Evolutionary conservation across 2,329 filamentous ascomycete genomes (phyloP).

Genomic region (Xylariomycetidae sp.): DNA sequence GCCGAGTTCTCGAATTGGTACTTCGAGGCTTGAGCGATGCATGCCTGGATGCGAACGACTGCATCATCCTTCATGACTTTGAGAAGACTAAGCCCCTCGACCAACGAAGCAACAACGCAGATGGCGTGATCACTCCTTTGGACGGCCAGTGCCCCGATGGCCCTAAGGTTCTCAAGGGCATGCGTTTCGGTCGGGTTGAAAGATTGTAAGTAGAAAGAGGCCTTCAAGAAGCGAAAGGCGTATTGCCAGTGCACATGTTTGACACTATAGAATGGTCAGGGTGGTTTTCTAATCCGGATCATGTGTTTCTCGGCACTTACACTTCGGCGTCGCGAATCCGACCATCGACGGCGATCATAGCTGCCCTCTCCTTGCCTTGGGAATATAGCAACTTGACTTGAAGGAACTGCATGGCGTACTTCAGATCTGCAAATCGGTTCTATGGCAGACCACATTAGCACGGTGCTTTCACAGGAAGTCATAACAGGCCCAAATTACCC

Average conservation of each 20-base stretch:
- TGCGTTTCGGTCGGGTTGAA: slow-evolving; percentile 55
- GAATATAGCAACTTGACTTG: slow-evolving; percentile 61
- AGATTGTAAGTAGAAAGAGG: slow-evolving; percentile 60
- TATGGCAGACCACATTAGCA: slow-evolving; percentile 26
- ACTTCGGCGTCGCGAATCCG: slow-evolving; percentile 63
- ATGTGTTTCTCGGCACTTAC: slow-evolving; percentile 32
- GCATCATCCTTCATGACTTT: slow-evolving; percentile 58
- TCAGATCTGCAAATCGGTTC: slow-evolving; percentile 58
- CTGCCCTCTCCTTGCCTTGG: slow-evolving; percentile 64
- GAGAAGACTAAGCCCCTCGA: slow-evolving; percentile 66
- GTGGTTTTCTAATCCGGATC: slow-evolving; percentile 15
- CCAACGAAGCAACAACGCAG: slow-evolving; percentile 56
- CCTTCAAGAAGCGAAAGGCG: slow-evolving; percentile 68
- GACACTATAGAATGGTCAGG: slow-evolving; percentile 38
- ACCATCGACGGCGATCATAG: slow-evolving; percentile 64
- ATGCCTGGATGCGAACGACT: slow-evolving; percentile 64
- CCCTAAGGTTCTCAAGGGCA: slow-evolving; percentile 62
- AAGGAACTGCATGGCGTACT: slow-evolving; percentile 72
- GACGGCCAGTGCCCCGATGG: slow-evolving; percentile 54
- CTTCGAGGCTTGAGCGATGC: slow-evolving; percentile 67
- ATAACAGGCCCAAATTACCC: slow-evolving; percentile 34
- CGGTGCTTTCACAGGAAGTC: not conserved
- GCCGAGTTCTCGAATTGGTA: slow-evolving; percentile 61
- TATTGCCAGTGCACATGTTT: slow-evolving; percentile 70
- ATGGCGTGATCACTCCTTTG: slow-evolving; percentile 57